These are phyloP conservation scores for Ascomycota sp. DNA, from an alignment of 2,329 filamentous ascomycete genomes.

Conservation along the genomic window DNA sequence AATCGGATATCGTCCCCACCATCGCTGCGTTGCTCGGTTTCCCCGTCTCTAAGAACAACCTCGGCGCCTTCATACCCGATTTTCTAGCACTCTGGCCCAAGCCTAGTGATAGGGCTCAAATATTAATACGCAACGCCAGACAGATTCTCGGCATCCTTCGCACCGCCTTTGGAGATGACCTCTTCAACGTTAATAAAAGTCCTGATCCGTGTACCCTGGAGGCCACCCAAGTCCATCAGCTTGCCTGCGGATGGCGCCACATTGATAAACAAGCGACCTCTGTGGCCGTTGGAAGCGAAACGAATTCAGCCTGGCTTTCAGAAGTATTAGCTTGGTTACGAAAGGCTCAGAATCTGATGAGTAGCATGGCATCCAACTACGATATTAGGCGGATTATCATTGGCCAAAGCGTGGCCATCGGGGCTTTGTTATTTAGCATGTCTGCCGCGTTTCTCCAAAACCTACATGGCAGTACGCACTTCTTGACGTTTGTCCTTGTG, in stretches of 20 bases:
- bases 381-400: constrained; percentile 41
- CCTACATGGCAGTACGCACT: constrained; percentile 2
- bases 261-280: constrained; percentile 9
- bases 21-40: constrained; percentile 73
- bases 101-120: constrained; percentile 34
- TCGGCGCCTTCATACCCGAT: constrained; percentile 67
- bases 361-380: constrained; percentile 83
- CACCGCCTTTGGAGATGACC: constrained; percentile 41
- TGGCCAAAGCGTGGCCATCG: constrained; percentile 19
- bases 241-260: constrained; percentile 49
- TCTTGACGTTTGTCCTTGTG: constrained; percentile 26
- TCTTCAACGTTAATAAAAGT: constrained; percentile 16
- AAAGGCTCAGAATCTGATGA: constrained; percentile 60
- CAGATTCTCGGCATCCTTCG: constrained; percentile 64
- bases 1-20: constrained; percentile 84
- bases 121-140: constrained; percentile 57
- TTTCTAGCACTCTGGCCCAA: constrained; percentile 56
- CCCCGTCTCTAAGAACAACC: constrained; percentile 71
- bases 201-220: constrained; percentile 16
- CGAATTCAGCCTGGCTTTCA: constrained; percentile 19
- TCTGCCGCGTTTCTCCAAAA: constrained; percentile 3
- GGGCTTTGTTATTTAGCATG: constrained; percentile 9
- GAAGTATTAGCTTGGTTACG: constrained; percentile 41
- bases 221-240: constrained; percentile 24
- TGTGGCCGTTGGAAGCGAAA: constrained; percentile 6